Base-by-base conservation (phyloP, 768 basidiomycete genomes). In the Pisolithus microcarpus region DNA sequence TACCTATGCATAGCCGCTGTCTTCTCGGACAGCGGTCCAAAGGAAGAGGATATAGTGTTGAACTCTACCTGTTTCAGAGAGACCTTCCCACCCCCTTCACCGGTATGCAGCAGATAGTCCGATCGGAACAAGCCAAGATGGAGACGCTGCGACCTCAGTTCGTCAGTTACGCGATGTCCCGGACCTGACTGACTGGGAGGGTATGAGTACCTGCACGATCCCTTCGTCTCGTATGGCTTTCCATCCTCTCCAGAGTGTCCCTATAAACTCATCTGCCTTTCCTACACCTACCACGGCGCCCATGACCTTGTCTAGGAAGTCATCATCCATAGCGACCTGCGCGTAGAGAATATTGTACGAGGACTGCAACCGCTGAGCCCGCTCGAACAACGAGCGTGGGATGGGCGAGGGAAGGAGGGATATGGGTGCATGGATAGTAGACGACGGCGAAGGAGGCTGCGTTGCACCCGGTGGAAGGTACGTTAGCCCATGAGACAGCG, bases 1-100 rank as follows among this genome's bases (percentile, higher is more conserved):
- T 57, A 92, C 91, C 83, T 75, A 68, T 98, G 95, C 63, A 97
- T 65, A 21, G 80, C 78, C 4, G 85, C 75, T 9, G 76, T 72
- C 36, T 73, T 75, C 55, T 87, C 74, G 0, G 88, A 88, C 13
- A 97, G 73, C 1, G 83, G 62, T 0, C 92, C 95, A 65, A 97
- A 95, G 0, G 92, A 93, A 0, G 85, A 81, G 2, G 93, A 91
- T 55, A 97, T 94, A 8, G 95, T 96, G 64, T 99, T 99, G 71
- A 97, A 96, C 65, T 99, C 95, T 38, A 98, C 95, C 69, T 99
- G 95, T 65, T 93, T 95, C 55, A 99, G 67, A 6, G 70, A 67
- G 13, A 73, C 59, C 13, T 19, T 19, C 9, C 39, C 50, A 3
- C 71, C 62, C 26, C 69, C 64, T 0, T 58, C 56, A 2, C 74